These are phyloP conservation scores for Mycena belliarum DNA, from an alignment of 768 basidiomycete species.

Conservation along the genomic window DNA sequence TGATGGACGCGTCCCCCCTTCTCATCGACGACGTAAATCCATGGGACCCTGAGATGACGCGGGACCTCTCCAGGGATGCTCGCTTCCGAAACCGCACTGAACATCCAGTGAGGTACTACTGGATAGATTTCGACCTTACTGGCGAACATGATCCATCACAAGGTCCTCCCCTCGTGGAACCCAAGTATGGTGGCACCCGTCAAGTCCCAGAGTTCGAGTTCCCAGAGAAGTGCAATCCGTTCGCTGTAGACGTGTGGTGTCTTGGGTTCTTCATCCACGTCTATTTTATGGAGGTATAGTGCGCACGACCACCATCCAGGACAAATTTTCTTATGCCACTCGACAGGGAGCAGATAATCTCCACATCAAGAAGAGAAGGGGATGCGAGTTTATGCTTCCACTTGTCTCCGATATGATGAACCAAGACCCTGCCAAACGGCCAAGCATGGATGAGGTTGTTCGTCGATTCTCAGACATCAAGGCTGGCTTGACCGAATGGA, in stretches of 20 bases:
- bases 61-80: background rate
- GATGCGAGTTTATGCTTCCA: background rate
- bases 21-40: background rate
- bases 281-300: background rate
- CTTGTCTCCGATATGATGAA: background rate
- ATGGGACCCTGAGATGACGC: background rate
- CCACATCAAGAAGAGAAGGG: background rate
- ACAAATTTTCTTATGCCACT: background rate
- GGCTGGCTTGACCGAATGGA: background rate
- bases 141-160: background rate
- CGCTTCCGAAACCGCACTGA: background rate
- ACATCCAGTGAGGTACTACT: background rate
- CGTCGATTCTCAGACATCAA: background rate
- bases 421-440: background rate
- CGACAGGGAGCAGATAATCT: background rate
- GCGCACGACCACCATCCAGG: background rate
- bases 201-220: background rate
- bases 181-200: background rate
- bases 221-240: background rate
- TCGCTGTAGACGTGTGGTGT: constrained; percentile 4
- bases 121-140: constrained; percentile 2
- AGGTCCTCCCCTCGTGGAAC: background rate
- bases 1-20: background rate
- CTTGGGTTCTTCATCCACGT: background rate
- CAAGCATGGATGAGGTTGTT: background rate